Evolutionary conservation across 305 asterid species (phyloP), one percentile per base, ranked within the genome.

Genomic region (Rubia occidens): DNA sequence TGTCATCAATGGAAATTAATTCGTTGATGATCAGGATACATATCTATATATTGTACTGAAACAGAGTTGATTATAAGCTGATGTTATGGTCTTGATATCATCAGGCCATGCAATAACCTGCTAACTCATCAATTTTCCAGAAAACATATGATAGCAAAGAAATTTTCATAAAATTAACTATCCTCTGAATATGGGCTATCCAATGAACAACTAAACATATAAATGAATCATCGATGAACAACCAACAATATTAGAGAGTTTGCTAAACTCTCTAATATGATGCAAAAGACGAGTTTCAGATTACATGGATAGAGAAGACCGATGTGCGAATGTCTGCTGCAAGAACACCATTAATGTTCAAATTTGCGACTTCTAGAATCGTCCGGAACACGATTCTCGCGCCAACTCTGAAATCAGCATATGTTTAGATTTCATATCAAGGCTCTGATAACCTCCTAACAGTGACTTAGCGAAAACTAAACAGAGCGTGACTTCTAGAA

Each of bases 1-100:
- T 66, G 54, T 67, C 20, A 11, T 68, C 39, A 81, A 78, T 42
- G 43, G 24, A 10, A 47, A 24, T 47, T 63, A 61, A 71, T 18
- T 56, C 15, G 14, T 24, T 17, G 24, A 53, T 53, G 58, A 1
- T 53, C 58, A 53, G 58, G 24, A 53, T 53, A 17, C 6, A 45
- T 11, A 3, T 4, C 5, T 2, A 45, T 45, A 53, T 53, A 53
- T 17, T 53, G 24, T 53, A 53, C 58, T 53, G 24, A 53, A 53
- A 56, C 14, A 56, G 35, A 9, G 37, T 56, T 20, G 62, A 56
- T 56, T 56, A 21, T 20, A 18, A 18, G 62, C 2, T 56, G 62
- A 56, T 56, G 35, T 18, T 56, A 20, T 18, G 35, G 11, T 18
- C 60, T 55, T 55, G 60, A 55, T n/a, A 55, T 55, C 60, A 55